Evolutionary conservation across 495 filamentous ascomycete species (phyloP).

Genomic region (Trichoderma asperelloides): DNA sequence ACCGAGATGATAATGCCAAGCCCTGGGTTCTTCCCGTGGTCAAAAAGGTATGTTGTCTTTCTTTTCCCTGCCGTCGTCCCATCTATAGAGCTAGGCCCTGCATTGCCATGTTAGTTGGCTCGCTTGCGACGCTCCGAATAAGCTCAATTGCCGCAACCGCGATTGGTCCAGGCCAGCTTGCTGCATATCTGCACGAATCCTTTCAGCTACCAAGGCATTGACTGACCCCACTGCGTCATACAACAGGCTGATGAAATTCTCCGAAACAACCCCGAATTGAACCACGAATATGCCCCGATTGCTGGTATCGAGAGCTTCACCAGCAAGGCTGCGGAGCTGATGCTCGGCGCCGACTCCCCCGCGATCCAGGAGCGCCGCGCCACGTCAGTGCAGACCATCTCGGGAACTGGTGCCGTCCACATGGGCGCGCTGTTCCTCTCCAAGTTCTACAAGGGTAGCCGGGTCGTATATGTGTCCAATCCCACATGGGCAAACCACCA

Average conservation of each 20-base stretch:
- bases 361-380: conserved; percentile 79
- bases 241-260: conserved; percentile 79
- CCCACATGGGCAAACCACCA: conserved; percentile 98
- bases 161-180: conserved; percentile 9
- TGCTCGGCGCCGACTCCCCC: conserved; percentile 70
- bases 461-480: conserved; percentile 76
- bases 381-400: conserved; percentile 70
- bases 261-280: conserved; percentile 76
- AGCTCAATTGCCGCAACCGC: conserved; percentile 8
- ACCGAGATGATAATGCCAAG: conserved; percentile 90
- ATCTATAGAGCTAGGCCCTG: conserved; percentile 6
- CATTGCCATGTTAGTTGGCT: conserved; percentile 17
- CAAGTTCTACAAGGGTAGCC: conserved; percentile 61
- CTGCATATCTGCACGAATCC: not conserved
- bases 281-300: conserved; percentile 98
- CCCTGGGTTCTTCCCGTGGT: conserved; percentile 98
- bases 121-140: conserved; percentile 4
- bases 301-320: conserved; percentile 79
- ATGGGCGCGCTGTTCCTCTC: conserved; percentile 80
- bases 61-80: not conserved
- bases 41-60: conserved; percentile 60
- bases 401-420: conserved; percentile 86
- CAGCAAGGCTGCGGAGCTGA: conserved; percentile 77
- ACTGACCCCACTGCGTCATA: not conserved
- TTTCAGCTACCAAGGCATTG: not conserved